Base-by-base conservation (phyloP, 2,329 filamentous ascomycete genomes). In the Ophiostoma himal-ulmi region DNA sequence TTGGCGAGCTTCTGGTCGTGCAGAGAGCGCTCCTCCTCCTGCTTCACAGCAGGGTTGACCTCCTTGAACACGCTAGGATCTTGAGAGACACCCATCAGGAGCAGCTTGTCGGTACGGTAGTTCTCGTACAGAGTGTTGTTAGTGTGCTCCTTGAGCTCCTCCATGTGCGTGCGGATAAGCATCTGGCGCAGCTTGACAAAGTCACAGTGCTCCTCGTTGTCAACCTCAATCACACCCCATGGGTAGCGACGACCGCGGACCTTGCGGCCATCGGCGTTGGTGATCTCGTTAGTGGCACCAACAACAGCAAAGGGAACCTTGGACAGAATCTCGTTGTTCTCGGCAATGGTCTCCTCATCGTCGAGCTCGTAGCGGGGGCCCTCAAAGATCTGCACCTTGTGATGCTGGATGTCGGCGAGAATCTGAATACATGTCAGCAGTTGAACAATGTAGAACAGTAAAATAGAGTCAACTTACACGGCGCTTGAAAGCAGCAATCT, bases 281-380 rank as follows among this genome's bases (percentile, higher is more conserved):
- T 90, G 76, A 99, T 93, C 83, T 99, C 95, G 76, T 92, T 89
- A 81, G 96, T 98, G 76, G 95, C 94, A 83, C 95, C 95, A 74
- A 99, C 95, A 75, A 99, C 93, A 69, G 95, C 95, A 77, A 99
- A 99, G 57, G 95, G 95, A 72, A 99, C 94, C 88, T 98, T 98
- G 80, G 94, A 97, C 93, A 99, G 95, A 81, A 99, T 99, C 85
- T 99, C 95, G 81, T 96, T 95, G 87, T 99, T 99, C 87, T 99
- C 95, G 36, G 95, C 95, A 80, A 99, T 97, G 52, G 95, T 99
- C 87, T 99, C 95, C 83, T 99, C 95, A 76, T 99, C 95, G 78
- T 99, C 95, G 74, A 98, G 91, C 83, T 99, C 95, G 82, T 99
- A 99, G 75, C 94, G 92, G 75, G 95, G 95, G 8, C 95, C 95